Evolutionary conservation across 768 basidiomycete species (phyloP).

Genomic region (Mycena galericulata): DNA sequence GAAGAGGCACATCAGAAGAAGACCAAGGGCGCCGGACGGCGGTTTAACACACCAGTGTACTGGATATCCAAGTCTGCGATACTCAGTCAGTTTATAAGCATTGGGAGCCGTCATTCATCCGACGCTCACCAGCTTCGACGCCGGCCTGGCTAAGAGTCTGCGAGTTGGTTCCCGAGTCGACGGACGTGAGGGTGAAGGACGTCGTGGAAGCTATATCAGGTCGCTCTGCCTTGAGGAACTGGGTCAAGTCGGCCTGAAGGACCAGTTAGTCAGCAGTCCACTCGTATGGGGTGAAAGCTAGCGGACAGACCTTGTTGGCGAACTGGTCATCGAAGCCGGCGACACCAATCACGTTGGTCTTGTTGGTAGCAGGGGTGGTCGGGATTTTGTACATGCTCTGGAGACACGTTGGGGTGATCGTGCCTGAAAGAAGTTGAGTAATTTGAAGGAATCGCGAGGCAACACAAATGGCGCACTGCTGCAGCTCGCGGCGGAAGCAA

Average conservation of each 20-base stretch:
- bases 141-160: slow-evolving; percentile 26
- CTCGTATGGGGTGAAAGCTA: no score
- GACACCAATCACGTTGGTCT: slow-evolving; percentile 39
- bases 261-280: background rate
- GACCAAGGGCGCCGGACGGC: no score
- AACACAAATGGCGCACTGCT: background rate
- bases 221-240: slow-evolving; percentile 41
- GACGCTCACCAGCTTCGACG: background rate
- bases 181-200: slow-evolving; percentile 37
- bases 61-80: no score
- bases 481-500: slow-evolving; percentile 2
- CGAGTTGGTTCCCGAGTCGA: slow-evolving; percentile 44
- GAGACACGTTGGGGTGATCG: slow-evolving; percentile 7
- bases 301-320: no score
- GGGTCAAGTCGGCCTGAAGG: background rate
- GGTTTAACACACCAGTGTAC: background rate
- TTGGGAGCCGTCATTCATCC: no score
- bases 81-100: no score
- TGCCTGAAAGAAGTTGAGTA: no score
- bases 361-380: background rate
- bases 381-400: slow-evolving; percentile 18
- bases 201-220: slow-evolving; percentile 42
- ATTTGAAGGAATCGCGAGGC: no score
- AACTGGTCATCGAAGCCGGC: slow-evolving; percentile 42
- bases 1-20: background rate